These are phyloP conservation scores for Aspergillus nidulans DNA, from an alignment of 495 filamentous ascomycete genomes.

Conservation along the genomic window DNA sequence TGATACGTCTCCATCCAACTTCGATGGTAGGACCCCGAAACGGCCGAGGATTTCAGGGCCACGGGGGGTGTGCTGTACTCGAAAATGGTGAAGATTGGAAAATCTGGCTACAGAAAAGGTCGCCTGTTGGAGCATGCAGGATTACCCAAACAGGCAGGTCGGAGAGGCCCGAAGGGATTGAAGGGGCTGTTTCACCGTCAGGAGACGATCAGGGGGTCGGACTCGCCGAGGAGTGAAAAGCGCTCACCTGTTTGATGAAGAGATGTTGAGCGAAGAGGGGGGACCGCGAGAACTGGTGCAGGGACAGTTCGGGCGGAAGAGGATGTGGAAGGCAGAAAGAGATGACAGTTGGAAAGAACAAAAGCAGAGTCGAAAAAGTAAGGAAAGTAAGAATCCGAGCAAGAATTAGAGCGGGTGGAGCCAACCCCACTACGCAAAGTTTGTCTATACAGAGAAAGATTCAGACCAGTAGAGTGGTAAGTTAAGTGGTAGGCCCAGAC, in stretches of 20 bases:
- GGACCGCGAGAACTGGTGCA: background rate
- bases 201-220: slow-evolving; percentile 1
- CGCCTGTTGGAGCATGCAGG: background rate
- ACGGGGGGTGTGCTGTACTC: slow-evolving; percentile 16
- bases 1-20: slow-evolving; percentile 89
- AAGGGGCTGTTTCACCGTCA: background rate
- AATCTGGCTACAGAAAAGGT: background rate
- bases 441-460: background rate
- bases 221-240: background rate
- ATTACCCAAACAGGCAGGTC: slow-evolving; percentile 12
- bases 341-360: background rate
- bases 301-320: background rate
- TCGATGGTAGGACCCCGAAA: slow-evolving; percentile 25
- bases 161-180: slow-evolving; percentile 1
- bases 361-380: slow-evolving; percentile 3
- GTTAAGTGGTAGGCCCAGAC: background rate
- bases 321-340: background rate
- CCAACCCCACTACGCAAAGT: slow-evolving; percentile 10
- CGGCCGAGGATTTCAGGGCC: slow-evolving; percentile 27
- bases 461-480: background rate
- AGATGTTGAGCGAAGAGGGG: background rate
- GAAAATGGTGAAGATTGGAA: slow-evolving; percentile 2
- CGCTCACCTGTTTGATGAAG: background rate
- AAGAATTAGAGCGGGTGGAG: slow-evolving; percentile 11
- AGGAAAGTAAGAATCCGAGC: background rate